Base-by-base conservation (phyloP, 2,329 filamentous ascomycete species). In the Fusarium duplospermum region DNA sequence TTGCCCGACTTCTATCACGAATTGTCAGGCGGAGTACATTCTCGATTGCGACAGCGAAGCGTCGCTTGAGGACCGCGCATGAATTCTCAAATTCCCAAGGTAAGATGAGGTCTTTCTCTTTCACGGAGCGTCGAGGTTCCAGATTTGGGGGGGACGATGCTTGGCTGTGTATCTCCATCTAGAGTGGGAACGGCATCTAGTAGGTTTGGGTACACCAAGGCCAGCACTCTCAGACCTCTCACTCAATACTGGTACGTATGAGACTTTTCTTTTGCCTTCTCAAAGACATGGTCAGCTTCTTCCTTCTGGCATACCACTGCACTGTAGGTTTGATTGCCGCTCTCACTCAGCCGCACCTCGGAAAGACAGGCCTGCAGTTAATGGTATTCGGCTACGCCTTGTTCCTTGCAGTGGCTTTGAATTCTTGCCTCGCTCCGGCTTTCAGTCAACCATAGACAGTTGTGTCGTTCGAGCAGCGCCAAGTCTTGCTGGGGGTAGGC, bases 61-160 rank as follows among this genome's bases (percentile, higher is more conserved):
- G 66, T 73, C 71, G 64, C 67, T 59, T 64, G 64, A 66, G 47
- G 75, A 71, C 60, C 66, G 74, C 79, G 74, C 67, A 81, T 81
- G 79, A 80, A 77, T 81, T 73, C 79, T 64, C 79, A 81, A 80
- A 75, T 80, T 60, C 74, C 78, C 57, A 81, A 80, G 79, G 79
- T 81, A 71, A 67, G 71, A 64, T 69, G 16, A 27, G 27, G n/a
- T 60, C 29, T 60, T 70, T 38, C 45, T 27, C 20, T 10, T 9
- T 31, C 6, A 7, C n/a, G 11, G 33, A 31, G n/a, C 13, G 14
- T 27, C 24, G 9, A 45, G 31, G 38, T 27, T 24, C 58, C 50
- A n/a, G 14, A n/a, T 61, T 38, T 22, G 40, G 11, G 16, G n/a
- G 27, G 24, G 27, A 54, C 27, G 31, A 42, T 31, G 20, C 50